Evolutionary conservation across 2,329 filamentous ascomycete genomes (phyloP).

Genomic region (Exophiala sp.): DNA sequence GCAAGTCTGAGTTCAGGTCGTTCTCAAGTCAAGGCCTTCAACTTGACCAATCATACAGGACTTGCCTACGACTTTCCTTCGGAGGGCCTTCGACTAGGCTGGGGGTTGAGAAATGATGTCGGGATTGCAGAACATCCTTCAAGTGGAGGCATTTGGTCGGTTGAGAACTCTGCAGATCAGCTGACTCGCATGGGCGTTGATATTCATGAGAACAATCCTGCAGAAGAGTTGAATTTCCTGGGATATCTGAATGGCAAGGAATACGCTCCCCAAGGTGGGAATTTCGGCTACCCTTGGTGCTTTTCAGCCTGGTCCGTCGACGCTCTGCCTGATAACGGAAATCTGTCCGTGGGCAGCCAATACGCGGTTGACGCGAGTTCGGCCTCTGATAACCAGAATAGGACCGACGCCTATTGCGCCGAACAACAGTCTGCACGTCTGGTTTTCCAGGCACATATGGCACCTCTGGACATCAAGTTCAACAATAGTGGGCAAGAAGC

Average conservation of each 20-base stretch:
- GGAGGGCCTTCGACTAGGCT: conserved; percentile 50
- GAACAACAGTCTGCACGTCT: conserved; percentile 46
- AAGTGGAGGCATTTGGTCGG: conserved; percentile 48
- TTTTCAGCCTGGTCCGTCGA: conserved; percentile 59
- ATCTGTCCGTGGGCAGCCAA: conserved; percentile 43
- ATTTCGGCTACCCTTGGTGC: conserved; percentile 68
- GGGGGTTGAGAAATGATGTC: conserved; percentile 68
- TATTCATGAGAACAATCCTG: conserved; percentile 63
- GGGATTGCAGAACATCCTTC: conserved; percentile 53
- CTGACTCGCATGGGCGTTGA: conserved; percentile 54
- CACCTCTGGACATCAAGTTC: conserved; percentile 67
- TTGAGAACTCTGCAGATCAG: conserved; percentile 67
- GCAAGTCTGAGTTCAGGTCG: conserved; percentile 50
- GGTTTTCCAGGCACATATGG: conserved; percentile 60
- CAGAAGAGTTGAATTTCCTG: conserved; percentile 67
- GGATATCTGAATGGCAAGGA: conserved; percentile 53
- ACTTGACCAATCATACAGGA: conserved; percentile 41
- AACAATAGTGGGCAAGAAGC: conserved; percentile 51
- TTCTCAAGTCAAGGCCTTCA: conserved; percentile 62
- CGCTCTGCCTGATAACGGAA: conserved; percentile 44
- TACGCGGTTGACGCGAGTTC: conserved; percentile 42
- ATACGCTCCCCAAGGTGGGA: conserved; percentile 37
- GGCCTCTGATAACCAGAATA: conserved; percentile 42
- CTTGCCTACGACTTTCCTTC: conserved; percentile 46
- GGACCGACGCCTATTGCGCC: conserved; percentile 41